These are phyloP conservation scores for Calonectria pauciramosa DNA, from an alignment of 2,329 filamentous ascomycete genomes.

Conservation along the genomic window DNA sequence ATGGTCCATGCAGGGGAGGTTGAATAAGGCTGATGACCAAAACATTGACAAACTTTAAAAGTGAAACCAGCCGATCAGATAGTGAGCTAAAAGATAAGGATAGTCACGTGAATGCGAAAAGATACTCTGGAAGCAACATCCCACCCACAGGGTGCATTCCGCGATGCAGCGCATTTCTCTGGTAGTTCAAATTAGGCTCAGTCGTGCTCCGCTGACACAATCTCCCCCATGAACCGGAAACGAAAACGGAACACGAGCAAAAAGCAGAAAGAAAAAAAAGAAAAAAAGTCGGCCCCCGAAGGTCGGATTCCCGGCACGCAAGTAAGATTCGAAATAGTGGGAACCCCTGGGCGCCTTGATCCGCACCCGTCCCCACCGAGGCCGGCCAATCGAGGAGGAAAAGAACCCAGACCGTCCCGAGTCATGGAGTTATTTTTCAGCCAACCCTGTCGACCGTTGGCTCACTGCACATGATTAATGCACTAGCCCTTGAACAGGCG, in stretches of 20 bases:
- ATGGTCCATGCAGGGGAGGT: background rate
- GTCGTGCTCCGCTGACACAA: background rate
- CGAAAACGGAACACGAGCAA: background rate
- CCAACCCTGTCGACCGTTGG: background rate
- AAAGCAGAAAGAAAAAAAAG: background rate
- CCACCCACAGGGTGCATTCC: background rate
- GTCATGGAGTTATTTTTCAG: constrained; percentile 13
- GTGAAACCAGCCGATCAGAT: background rate
- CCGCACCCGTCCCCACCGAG: background rate
- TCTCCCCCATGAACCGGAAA: background rate
- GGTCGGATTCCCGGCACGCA: background rate
- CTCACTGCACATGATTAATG: background rate
- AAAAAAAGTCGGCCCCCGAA: background rate
- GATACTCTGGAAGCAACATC: background rate
- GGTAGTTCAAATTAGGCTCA: background rate
- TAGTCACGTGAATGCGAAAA: background rate
- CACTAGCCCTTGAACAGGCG: background rate
- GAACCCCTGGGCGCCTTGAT: background rate
- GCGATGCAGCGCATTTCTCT: background rate
- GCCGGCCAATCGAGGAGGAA: background rate
- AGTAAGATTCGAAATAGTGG: background rate
- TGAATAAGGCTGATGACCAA: background rate
- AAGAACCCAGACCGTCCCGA: background rate
- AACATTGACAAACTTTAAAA: background rate
- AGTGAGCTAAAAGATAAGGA: background rate